Evolutionary conservation across 2,329 filamentous ascomycete genomes (phyloP).

Genomic region (Zasmidium angulare): DNA sequence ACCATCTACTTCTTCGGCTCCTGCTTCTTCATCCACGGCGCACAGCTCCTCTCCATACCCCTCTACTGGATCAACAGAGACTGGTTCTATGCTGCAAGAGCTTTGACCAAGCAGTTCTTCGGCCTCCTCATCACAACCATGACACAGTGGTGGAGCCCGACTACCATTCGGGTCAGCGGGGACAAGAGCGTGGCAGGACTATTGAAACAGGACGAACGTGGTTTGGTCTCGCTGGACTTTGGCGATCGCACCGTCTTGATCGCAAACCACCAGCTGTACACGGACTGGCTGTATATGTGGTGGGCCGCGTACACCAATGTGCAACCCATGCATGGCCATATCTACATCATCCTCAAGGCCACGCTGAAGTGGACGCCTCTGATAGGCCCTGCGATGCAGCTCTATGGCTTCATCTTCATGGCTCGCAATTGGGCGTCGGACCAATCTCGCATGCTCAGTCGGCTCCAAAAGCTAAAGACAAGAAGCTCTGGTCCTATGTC

Average conservation of each 20-base stretch:
- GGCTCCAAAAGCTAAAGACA: constrained; percentile 68
- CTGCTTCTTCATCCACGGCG: constrained; percentile 53
- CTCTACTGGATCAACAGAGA: constrained; percentile 73
- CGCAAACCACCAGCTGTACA: constrained; percentile 75
- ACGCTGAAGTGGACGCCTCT: constrained; percentile 81
- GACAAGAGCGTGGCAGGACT: constrained; percentile 77
- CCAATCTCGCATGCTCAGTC: constrained; percentile 70
- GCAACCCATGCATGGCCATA: constrained; percentile 70
- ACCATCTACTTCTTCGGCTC: constrained; percentile 47
- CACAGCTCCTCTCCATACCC: constrained; percentile 71
- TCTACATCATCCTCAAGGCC: constrained; percentile 89
- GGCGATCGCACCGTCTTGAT: constrained; percentile 79
- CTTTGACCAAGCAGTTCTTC: constrained; percentile 81
- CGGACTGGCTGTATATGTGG: constrained; percentile 93
- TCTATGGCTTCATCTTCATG: constrained; percentile 89
- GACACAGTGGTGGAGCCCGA: constrained; percentile 83
- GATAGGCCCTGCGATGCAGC: constrained; percentile 78
- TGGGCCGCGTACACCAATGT: constrained; percentile 76
- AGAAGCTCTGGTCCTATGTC: constrained; percentile 39
- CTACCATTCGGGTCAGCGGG: constrained; percentile 75
- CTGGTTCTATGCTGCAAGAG: constrained; percentile 80
- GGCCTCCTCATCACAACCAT: constrained; percentile 73
- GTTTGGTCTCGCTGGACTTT: constrained; percentile 72
- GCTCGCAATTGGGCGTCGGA: constrained; percentile 86
- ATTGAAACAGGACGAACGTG: constrained; percentile 66